A percentile compares a stretch with the other conserved stretches of the same genome.
These are phyloP conservation scores for Rhodofomes roseus DNA, from an alignment of 1,284 basidiomycete genomes.

Conservation along the genomic window DNA sequence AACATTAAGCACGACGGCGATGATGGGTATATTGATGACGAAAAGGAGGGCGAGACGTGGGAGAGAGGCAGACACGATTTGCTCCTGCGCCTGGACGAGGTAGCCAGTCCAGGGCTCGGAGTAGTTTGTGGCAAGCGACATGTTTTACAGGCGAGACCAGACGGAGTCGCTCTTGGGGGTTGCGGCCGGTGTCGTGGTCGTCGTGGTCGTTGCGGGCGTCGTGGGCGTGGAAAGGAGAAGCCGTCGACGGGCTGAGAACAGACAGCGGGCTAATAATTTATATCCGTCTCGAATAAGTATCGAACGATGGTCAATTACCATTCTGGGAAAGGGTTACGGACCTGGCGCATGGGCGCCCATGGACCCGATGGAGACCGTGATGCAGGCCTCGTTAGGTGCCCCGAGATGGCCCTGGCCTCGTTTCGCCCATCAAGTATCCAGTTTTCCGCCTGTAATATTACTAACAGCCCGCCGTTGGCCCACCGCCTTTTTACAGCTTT, in stretches of 20 bases:
- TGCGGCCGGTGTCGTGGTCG: not conserved
- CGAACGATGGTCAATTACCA: conserved; percentile 10
- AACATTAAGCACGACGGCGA: conserved; percentile 56
- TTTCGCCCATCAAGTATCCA: not conserved
- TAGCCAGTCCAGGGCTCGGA: conserved; percentile 45
- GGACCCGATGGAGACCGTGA: not conserved
- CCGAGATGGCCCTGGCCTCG: not conserved
- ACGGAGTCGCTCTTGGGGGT: not conserved
- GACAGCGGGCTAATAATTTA: conserved; percentile 5
- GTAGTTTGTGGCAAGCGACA: conserved; percentile 38
- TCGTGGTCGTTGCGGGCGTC: not conserved
- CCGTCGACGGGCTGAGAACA: not conserved
- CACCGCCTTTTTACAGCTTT: not conserved
- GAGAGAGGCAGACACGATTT: conserved; percentile 23
- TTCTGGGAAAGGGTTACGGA: not conserved
- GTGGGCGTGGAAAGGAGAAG: not conserved
- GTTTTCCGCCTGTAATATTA: not conserved
- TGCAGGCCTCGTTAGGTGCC: not conserved
- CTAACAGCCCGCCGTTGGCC: not conserved
- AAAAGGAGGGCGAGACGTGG: conserved; percentile 27
- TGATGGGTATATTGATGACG: conserved; percentile 39
- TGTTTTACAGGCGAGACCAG: conserved; percentile 11
- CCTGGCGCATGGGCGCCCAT: not conserved
- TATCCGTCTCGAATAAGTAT: not conserved
- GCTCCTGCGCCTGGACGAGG: conserved; percentile 38